These are phyloP conservation scores for Babesia microti DNA, from an alignment of 169 alveolate genomes.

Conservation along the genomic window DNA sequence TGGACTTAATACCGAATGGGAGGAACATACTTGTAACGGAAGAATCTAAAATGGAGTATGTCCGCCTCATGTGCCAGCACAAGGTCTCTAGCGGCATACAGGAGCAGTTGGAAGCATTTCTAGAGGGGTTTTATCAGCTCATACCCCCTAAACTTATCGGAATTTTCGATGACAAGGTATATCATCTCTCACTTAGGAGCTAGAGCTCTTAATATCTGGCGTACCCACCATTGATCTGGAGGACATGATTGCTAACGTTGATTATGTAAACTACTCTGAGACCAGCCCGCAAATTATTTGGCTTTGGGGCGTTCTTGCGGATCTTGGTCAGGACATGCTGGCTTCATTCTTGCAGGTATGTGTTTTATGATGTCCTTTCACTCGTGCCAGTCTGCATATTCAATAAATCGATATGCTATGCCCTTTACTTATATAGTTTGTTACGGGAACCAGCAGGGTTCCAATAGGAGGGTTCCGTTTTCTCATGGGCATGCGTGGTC, in stretches of 20 bases:
- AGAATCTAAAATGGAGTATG: conserved; percentile 86
- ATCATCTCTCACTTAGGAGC: conserved; percentile 67
- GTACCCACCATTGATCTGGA: conserved; percentile 94
- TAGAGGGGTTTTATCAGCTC: conserved; percentile 93
- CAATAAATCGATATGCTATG: too few species aligned
- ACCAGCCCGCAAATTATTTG: conserved; percentile 76
- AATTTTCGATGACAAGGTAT: conserved; percentile 83
- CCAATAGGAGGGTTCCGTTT: conserved; percentile 98
- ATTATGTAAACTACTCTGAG: conserved; percentile 83
- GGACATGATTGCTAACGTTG: conserved; percentile 89
- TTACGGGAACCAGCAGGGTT: conserved; percentile 77
- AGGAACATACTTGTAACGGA: conserved; percentile 80
- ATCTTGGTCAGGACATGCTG: conserved; percentile 79
- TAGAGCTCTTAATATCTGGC: conserved; percentile 92
- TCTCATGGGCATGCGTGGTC: conserved; percentile 97
- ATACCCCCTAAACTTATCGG: conserved; percentile 88
- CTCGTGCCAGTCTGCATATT: too few species aligned
- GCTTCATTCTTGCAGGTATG: conserved; percentile 86
- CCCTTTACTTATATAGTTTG: too few species aligned
- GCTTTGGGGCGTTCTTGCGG: conserved; percentile 88
- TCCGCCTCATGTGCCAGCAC: conserved; percentile 84
- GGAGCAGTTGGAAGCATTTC: conserved; percentile 88
- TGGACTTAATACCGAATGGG: conserved; percentile 92
- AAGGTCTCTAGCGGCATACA: conserved; percentile 86
- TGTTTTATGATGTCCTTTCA: too few species aligned